Conservation (phyloP, 2,329 filamentous ascomycete genomes). For the Fusarium sp. region DNA sequence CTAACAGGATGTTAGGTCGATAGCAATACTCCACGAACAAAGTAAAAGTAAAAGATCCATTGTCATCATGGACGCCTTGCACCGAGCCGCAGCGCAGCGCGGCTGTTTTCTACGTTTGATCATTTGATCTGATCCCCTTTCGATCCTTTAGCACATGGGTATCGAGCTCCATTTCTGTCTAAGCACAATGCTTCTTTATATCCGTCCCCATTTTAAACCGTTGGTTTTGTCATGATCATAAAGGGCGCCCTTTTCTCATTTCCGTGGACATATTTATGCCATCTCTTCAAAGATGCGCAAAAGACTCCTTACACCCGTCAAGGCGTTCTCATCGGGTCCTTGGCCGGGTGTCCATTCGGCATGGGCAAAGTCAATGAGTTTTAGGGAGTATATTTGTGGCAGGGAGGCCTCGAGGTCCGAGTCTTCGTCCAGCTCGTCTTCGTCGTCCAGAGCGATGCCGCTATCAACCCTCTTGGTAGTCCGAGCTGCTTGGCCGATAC, state of each 20-base stretch:
- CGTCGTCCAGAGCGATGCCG: conserved; percentile 59
- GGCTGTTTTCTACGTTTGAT: conserved; percentile 32
- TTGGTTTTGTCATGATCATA: conserved; percentile 32
- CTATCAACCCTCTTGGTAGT: conserved; percentile 62
- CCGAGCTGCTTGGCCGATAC: conserved; percentile 41
- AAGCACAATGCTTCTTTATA: conserved; percentile 32
- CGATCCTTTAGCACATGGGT: conserved; percentile 37
- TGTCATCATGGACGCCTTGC: conserved; percentile 35
- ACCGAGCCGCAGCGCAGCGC: conserved; percentile 23
- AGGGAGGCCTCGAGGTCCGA: conserved; percentile 54
- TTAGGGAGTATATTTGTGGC: conserved; percentile 78
- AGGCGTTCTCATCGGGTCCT: conserved; percentile 85
- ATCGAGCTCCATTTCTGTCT: conserved; percentile 37
- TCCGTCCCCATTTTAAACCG: conserved; percentile 1
- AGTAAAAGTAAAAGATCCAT: conserved; percentile 10
- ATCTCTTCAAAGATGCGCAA: conserved; percentile 75
- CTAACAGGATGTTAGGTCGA: background rate
- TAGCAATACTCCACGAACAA: background rate
- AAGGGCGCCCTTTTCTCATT: conserved; percentile 13
- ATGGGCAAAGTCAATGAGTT: conserved; percentile 97
- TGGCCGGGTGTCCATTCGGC: conserved; percentile 82
- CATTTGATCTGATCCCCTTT: conserved; percentile 29
- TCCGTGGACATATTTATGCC: conserved; percentile 42
- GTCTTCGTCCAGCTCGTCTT: conserved; percentile 58
- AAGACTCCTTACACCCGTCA: conserved; percentile 77